phyloP scores from a whole-genome alignment of 495 filamentous ascomycete species.

The Daldinia bambusicola region DNA sequence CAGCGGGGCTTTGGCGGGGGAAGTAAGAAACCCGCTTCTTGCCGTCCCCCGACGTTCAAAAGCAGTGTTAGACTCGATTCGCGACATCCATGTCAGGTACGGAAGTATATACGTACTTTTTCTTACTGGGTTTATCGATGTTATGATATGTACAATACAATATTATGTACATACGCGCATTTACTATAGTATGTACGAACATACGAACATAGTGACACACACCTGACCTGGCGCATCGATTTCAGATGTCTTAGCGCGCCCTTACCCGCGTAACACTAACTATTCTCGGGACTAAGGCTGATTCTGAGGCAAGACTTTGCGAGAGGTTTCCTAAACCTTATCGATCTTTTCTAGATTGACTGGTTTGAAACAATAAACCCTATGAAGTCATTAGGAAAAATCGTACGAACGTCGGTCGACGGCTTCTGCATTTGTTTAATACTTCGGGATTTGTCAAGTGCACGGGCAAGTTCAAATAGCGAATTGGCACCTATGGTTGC shows the following conservation, averaged over 20 bases:
- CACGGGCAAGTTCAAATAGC: constrained; percentile 39
- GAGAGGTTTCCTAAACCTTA: constrained; percentile 19
- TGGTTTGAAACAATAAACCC: constrained; percentile 16
- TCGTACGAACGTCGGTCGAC: constrained; percentile 38
- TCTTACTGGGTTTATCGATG: not conserved
- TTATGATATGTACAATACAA: not conserved
- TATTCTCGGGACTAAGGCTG: constrained; percentile 1
- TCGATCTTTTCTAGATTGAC: constrained; percentile 12
- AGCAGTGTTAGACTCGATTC: not conserved
- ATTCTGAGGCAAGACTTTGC: constrained; percentile 37
- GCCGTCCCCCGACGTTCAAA: constrained; percentile 1
- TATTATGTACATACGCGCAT: not conserved
- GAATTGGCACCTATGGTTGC: constrained; percentile 40
- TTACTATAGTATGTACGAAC: too few relatives aligned
- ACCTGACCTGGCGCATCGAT: not conserved
- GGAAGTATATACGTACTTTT: not conserved
- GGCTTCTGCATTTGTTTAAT: constrained; percentile 28
- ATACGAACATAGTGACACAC: too few relatives aligned
- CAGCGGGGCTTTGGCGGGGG: not conserved
- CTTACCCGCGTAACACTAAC: constrained; percentile 3
- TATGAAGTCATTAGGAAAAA: constrained; percentile 33
- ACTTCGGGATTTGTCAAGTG: constrained; percentile 42
- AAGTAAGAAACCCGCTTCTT: constrained; percentile 7
- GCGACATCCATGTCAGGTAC: not conserved
- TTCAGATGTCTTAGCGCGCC: constrained; percentile 8